phyloP scores from a whole-genome alignment of 2,329 filamentous ascomycete genomes.

The Colletotrichum liriopes region DNA sequence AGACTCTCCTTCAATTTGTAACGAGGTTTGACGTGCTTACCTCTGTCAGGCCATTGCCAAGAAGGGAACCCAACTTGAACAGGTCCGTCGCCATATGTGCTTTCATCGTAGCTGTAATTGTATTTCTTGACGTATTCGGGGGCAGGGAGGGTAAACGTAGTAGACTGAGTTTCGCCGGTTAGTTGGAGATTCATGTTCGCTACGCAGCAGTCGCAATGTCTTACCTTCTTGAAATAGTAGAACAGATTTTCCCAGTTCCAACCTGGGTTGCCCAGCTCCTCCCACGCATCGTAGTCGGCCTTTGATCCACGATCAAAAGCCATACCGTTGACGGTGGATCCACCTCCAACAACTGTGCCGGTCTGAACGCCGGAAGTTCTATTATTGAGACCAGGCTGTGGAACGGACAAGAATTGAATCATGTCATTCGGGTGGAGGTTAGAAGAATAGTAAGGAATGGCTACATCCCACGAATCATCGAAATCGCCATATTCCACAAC shows the following conservation, averaged over 20 bases:
- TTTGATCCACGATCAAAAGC: slow-evolving; percentile 60
- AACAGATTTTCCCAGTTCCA: slow-evolving; percentile 63
- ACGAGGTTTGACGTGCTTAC: slow-evolving; percentile 2
- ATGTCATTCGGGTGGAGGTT: slow-evolving; percentile 44
- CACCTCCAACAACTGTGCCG: slow-evolving; percentile 46
- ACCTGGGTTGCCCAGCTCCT: slow-evolving; percentile 58
- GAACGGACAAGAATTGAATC: slow-evolving; percentile 50
- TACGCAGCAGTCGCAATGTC: too few relatives aligned
- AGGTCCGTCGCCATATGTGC: slow-evolving; percentile 46
- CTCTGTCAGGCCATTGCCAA: slow-evolving; percentile 47
- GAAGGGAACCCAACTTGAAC: slow-evolving; percentile 46
- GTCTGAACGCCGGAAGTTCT: slow-evolving; percentile 47
- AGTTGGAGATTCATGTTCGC: slow-evolving; percentile 49
- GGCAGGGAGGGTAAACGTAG: slow-evolving; percentile 50
- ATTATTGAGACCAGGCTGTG: slow-evolving; percentile 49
- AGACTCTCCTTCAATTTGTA: rapidly evolving
- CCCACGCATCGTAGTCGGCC: slow-evolving; percentile 61
- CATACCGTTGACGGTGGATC: slow-evolving; percentile 56
- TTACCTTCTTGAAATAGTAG: slow-evolving; percentile 62
- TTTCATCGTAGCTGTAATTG: slow-evolving; percentile 44
- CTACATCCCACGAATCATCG: slow-evolving; percentile 34
- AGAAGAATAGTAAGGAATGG: slow-evolving; percentile 40
- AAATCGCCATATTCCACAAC: slow-evolving; percentile 48
- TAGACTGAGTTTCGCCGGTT: slow-evolving; percentile 50
- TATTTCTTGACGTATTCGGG: slow-evolving; percentile 47